phyloP scores from a whole-genome alignment of 805 yeast genomes.

The Candida parachauliodes region DNA sequence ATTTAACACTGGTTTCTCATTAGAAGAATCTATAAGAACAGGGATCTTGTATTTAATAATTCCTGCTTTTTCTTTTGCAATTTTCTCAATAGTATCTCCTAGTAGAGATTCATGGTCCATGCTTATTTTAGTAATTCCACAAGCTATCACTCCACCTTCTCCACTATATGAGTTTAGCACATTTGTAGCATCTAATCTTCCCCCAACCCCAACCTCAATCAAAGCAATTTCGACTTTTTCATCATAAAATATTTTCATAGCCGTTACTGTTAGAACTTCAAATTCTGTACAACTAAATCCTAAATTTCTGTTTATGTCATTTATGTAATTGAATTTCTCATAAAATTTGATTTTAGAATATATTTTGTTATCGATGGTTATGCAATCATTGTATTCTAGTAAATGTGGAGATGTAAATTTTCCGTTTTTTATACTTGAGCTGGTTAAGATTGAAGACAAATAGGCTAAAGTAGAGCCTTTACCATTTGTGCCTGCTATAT shows the following conservation, averaged over 20 bases:
- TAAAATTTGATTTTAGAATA: constrained; percentile 47
- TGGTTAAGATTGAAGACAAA: constrained; percentile 58
- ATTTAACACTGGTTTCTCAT: constrained; percentile 46
- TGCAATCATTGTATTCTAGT: constrained; percentile 68
- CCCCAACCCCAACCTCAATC: constrained; percentile 95
- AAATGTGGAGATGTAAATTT: constrained; percentile 89
- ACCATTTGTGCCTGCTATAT: constrained; percentile 95
- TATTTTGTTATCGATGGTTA: constrained; percentile 59
- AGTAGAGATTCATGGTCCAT: constrained; percentile 78
- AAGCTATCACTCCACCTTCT: constrained; percentile 40
- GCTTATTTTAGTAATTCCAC: constrained; percentile 83
- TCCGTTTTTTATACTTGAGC: constrained; percentile 54
- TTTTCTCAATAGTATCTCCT: constrained; percentile 61
- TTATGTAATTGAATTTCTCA: constrained; percentile 31
- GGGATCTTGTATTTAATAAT: constrained; percentile 63
- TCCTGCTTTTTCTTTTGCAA: constrained; percentile 84
- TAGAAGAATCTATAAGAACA: constrained; percentile 70
- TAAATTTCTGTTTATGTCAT: constrained; percentile 11
- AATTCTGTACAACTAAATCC: constrained; percentile 77
- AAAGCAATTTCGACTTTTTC: constrained; percentile 68
- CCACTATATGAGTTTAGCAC: constrained; percentile 38
- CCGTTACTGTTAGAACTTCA: constrained; percentile 81
- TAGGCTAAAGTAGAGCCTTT: constrained; percentile 92
- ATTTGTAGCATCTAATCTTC: constrained; percentile 85
- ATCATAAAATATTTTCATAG: constrained; percentile 67